A percentile compares a stretch with the other conserved stretches of the same genome.
phyloP scores from a whole-genome alignment of 306 rosid species.

The Mucuna pruriens region DNA sequence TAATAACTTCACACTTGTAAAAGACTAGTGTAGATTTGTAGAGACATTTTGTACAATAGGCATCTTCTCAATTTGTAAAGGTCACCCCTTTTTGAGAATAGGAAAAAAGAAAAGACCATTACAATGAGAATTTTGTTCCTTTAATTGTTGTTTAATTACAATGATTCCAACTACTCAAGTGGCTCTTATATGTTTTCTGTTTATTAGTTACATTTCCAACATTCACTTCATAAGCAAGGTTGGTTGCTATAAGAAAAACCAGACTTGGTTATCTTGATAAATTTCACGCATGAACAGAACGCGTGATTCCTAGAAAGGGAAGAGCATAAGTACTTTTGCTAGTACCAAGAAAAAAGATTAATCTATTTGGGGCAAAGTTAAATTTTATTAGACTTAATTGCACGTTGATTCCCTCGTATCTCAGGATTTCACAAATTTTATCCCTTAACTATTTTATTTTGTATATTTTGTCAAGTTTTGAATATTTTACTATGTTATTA shows the following conservation, averaged over 20 bases:
- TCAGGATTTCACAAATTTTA: no score
- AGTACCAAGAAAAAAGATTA: neutral
- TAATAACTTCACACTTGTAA: conserved; percentile 40
- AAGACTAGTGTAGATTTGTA: neutral
- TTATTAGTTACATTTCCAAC: neutral
- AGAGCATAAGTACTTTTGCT: neutral
- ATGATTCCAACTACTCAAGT: conserved; percentile 1
- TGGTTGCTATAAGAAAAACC: neutral
- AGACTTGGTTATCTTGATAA: neutral
- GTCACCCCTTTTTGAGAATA: neutral
- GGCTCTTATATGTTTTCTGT: neutral
- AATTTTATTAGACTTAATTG: no score
- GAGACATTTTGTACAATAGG: conserved; percentile 14
- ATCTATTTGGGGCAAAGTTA: neutral
- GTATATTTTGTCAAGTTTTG: no score
- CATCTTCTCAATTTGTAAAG: neutral
- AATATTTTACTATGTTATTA: no score
- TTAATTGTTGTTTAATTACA: neutral
- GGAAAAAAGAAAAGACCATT: neutral
- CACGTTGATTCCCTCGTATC: no score
- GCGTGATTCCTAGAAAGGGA: neutral
- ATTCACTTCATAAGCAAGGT: neutral
- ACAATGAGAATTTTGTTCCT: neutral
- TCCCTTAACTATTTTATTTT: no score
- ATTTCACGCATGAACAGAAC: neutral